Evolutionary conservation across 805 yeast genomes (phyloP), one percentile per base, ranked within the genome.

Genomic region (Torulaspora indica): DNA sequence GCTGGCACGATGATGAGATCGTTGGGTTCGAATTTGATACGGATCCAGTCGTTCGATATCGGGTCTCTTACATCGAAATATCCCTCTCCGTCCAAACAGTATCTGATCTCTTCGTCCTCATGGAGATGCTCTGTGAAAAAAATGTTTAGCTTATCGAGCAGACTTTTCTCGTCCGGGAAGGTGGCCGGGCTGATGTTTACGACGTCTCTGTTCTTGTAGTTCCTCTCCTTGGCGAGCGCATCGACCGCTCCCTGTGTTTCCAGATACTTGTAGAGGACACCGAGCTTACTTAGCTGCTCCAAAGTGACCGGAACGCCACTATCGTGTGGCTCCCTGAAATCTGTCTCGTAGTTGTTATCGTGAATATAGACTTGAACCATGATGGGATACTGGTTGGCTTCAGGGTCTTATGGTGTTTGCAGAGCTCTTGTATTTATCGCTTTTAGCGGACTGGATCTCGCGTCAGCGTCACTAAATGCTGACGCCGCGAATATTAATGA

Each of bases 91-190:
- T 84, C 95, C 14, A 84, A 59, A 42, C 89, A 79, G 67, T 89
- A 91, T 53, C 98, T 73, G 61, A 91, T 91, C 69, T 91, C 98
- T 67, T 91, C 98, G 62, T 91, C 98, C 62, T 91, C 98, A 62
- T 91, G 98, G 42, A 88, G 72, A 65, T 91, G 98, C 60, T 91
- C 96, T 37, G 75, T 70, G 68, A 80, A 86, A 65, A 90, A 89
- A 34, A 68, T 74, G 50, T 76, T 71, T 64, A 91, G 72, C 63
- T 88, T 87, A 40, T 69, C 71, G 51, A 78, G 72, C 56, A 85
- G 77, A 0, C 77, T 81, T 3, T 60, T 63, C 42, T 78, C 82
- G 29, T 80, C 80, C 17, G 82, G 79, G 59, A 88, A 79, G 0
- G 84, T 72, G 3, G 67, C 75, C 23, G 78, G 74, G 23, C 79